Base-by-base conservation (phyloP, 2,329 filamentous ascomycete genomes). In the Sarocladium brachiariae region DNA sequence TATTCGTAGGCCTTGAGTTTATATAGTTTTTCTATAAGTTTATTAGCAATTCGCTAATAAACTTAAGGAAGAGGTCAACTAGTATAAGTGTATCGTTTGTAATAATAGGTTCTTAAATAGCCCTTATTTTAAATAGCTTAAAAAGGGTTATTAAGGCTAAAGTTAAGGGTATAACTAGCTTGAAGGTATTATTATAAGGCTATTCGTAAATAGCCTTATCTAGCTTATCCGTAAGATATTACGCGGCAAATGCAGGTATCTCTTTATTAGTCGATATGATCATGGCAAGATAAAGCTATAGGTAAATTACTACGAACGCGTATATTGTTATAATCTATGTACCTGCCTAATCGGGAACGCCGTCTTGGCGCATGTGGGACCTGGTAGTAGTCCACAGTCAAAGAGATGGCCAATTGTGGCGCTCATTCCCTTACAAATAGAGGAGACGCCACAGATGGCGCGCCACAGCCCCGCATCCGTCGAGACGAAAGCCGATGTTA, bases 401-500 rank as follows among this genome's bases (percentile, higher is more conserved):
- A 7, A 31, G 27, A 16, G 16, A n/a, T 11, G 34, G 10, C 16
- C 37, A 8, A 4, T 39, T 39, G 37, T 39, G 37, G 37, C 37
- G 37, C 37, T 23, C 11, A 7, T 23, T 19, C 16, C 16, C 7
- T 5, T 35, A 7, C 7, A 7, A 39, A 19, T 3, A 14, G 19
- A 23, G 19, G 19, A 19, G 18, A 8, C 37, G 23, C 39, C 39
- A 27, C 23, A 14, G 16, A 16, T 25, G 11, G 7, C 39, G 4
- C 24, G 39, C 39, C 39, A 43, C 39, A 43, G 21, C n/a, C n/a
- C 21, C n/a, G n/a, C n/a, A n/a, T n/a, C n/a, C n/a, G 37, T 14
- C 14, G 19, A 23, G 37, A 37, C 16, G 37, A 19, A 21, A 19
- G 16, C 7, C 5, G 3, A 14, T 8, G 35, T 8, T n/a, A 39